Conservation (phyloP, 768 basidiomycete species). For the Fomitopsis pulvina region DNA sequence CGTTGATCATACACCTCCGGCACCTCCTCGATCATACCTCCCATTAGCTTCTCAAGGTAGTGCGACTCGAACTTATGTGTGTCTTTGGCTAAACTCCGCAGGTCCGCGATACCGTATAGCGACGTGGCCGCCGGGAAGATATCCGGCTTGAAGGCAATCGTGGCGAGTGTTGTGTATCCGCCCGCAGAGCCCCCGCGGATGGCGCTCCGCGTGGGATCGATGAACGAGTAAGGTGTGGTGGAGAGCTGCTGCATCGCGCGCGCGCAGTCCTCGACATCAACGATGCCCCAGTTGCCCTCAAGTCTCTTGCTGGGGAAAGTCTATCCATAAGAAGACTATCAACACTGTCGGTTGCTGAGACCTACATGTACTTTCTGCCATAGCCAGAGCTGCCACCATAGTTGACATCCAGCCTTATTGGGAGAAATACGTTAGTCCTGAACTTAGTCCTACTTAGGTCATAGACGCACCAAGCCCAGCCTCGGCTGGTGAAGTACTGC, state of each 20-base stretch:
- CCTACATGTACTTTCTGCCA: conserved; percentile 57
- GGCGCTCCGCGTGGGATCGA: conserved; percentile 57
- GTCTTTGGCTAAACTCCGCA: conserved; percentile 46
- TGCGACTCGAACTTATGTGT: conserved; percentile 70
- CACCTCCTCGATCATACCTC: conserved; percentile 45
- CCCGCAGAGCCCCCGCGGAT: conserved; percentile 73
- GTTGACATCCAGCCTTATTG: conserved; percentile 61
- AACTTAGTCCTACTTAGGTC: too few species aligned
- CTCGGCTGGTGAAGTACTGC: conserved; percentile 64
- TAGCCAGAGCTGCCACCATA: conserved; percentile 73
- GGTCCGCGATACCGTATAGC: conserved; percentile 63
- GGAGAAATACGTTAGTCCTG: background rate
- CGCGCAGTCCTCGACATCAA: conserved; percentile 65
- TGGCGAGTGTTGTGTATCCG: conserved; percentile 58
- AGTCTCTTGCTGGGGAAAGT: conserved; percentile 38
- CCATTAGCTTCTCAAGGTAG: conserved; percentile 57
- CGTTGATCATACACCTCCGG: conserved; percentile 52
- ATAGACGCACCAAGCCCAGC: conserved; percentile 58
- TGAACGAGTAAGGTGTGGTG: conserved; percentile 37
- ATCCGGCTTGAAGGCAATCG: conserved; percentile 35
- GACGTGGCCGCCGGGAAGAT: conserved; percentile 60
- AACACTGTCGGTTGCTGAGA: background rate
- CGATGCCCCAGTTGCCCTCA: conserved; percentile 62
- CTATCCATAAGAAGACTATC: background rate
- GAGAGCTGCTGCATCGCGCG: conserved; percentile 47